These are phyloP conservation scores for Chalciporus sphaerocephalus DNA, from an alignment of 768 basidiomycete species.

Conservation along the genomic window DNA sequence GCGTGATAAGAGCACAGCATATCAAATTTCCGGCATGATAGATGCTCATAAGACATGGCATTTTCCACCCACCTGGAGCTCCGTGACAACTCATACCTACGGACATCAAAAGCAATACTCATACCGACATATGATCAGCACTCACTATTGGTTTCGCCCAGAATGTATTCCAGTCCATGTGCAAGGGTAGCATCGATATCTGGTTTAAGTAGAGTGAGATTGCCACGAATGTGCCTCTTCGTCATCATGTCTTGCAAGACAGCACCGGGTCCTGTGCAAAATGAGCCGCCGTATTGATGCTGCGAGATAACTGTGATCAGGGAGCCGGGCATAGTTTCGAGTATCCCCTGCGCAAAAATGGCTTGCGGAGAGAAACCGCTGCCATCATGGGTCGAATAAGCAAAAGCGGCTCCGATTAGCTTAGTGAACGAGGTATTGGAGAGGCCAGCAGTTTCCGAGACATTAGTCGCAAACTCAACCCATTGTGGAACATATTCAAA, in stretches of 20 bases:
- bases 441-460: slow-evolving; percentile 40
- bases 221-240: slow-evolving; percentile 53
- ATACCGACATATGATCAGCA: slow-evolving; percentile 25
- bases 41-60: neutral
- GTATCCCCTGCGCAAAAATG: slow-evolving; percentile 49
- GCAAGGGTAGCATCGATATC: slow-evolving; percentile 50
- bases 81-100: slow-evolving; percentile 37
- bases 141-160: slow-evolving; percentile 61
- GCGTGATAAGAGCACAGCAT: neutral
- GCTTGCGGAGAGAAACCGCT: slow-evolving; percentile 59
- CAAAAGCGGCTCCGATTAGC: slow-evolving; percentile 49
- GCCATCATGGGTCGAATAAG: slow-evolving; percentile 39
- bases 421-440: slow-evolving; percentile 37
- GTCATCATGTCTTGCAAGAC: slow-evolving; percentile 63
- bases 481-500: slow-evolving; percentile 49
- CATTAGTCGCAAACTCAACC: slow-evolving; percentile 47
- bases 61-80: slow-evolving; percentile 30
- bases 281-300: slow-evolving; percentile 52
- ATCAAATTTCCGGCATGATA: too few species aligned
- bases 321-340: slow-evolving; percentile 43
- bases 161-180: slow-evolving; percentile 50
- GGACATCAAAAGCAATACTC: slow-evolving; percentile 3
- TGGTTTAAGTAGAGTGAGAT: slow-evolving; percentile 46
- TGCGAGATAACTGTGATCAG: slow-evolving; percentile 48
- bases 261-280: slow-evolving; percentile 51